These are phyloP conservation scores for Trametes cingulata DNA, from an alignment of 768 basidiomycete genomes.

Conservation along the genomic window DNA sequence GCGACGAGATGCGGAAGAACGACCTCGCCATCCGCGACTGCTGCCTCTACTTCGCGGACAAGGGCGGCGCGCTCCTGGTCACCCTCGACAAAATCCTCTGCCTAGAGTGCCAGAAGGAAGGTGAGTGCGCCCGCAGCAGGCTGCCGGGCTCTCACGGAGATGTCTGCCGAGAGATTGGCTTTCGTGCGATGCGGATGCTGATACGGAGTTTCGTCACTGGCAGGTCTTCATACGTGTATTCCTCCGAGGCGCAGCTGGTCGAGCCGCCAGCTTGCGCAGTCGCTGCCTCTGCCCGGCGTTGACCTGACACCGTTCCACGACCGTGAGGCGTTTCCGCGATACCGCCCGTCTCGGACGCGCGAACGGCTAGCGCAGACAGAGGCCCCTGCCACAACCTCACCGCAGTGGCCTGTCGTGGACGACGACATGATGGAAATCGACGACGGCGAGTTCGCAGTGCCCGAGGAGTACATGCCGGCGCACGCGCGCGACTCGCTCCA, in stretches of 20 bases:
- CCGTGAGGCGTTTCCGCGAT: conserved; percentile 22
- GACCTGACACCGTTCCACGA: conserved; percentile 13
- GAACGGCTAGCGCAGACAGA: conserved; percentile 21
- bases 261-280: conserved; percentile 52
- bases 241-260: conserved; percentile 29
- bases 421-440: conserved; percentile 60
- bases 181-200: neutral
- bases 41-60: conserved; percentile 56
- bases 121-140: conserved; percentile 34
- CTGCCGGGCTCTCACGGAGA: neutral
- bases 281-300: conserved; percentile 4
- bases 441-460: conserved; percentile 40
- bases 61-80: conserved; percentile 54
- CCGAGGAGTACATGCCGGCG: conserved; percentile 43
- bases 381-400: neutral
- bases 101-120: conserved; percentile 48
- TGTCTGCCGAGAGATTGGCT: neutral
- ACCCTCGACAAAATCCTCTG: conserved; percentile 71
- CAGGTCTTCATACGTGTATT: conserved; percentile 16
- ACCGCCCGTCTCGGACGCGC: conserved; percentile 21
- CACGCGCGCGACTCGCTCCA: conserved; percentile 70
- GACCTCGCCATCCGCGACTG: conserved; percentile 79
- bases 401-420: conserved; percentile 7
- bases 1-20: conserved; percentile 40
- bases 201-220: neutral